Percentiles rank a stretch among this genome's conserved stretches.
Evolutionary conservation across 768 basidiomycete species (phyloP).

Genomic region (Steccherinum ochraceum): DNA sequence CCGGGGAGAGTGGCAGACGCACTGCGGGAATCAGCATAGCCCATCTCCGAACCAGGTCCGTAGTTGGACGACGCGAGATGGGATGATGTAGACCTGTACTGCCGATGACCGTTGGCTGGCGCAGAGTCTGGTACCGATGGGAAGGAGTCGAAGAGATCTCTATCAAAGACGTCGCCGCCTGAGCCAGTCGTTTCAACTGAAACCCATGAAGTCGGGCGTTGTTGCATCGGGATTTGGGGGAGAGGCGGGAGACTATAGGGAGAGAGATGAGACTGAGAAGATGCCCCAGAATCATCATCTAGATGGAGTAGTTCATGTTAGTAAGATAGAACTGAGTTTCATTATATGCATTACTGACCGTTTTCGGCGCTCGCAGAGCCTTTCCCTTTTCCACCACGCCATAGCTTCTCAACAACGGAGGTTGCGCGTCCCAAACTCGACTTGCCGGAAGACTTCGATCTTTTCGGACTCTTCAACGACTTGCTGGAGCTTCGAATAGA

Average conservation of each 20-base stretch:
- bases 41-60: background rate
- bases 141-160: conserved; percentile 63
- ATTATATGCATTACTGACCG: conserved; percentile 1
- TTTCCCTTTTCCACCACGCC: background rate
- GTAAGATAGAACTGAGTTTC: background rate
- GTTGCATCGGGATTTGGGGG: background rate
- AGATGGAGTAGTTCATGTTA: background rate
- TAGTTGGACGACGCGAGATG: background rate
- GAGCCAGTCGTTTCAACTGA: conserved; percentile 26
- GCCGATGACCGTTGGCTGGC: conserved; percentile 23
- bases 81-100: background rate
- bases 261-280: conserved; percentile 7
- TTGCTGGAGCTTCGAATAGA: conserved; percentile 28
- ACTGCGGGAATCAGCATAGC: background rate
- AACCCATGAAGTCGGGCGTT: conserved; percentile 38
- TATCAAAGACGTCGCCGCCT: conserved; percentile 47
- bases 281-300: conserved; percentile 11
- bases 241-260: conserved; percentile 1
- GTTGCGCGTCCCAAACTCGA: conserved; percentile 18
- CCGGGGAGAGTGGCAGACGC: background rate
- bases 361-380: too few species aligned
- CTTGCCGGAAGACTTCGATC: background rate
- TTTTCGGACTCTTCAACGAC: conserved; percentile 20
- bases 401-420: conserved; percentile 6
- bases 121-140: conserved; percentile 57